phyloP scores from a whole-genome alignment of 257 asterid species.

The Solanum bulbocastanum region DNA sequence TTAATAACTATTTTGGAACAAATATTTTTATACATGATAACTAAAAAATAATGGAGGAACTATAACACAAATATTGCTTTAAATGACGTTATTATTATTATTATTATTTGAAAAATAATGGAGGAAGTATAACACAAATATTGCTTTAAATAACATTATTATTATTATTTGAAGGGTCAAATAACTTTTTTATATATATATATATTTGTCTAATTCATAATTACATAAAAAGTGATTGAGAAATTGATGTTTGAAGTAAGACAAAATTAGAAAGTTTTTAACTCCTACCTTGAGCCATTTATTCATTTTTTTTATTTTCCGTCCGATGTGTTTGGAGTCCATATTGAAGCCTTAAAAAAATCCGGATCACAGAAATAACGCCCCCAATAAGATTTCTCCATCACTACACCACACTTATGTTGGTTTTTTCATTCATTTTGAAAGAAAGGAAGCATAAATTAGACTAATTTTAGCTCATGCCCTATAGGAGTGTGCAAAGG shows the following conservation, averaged over 20 bases:
- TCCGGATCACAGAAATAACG: rapidly evolving
- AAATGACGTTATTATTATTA: neutral
- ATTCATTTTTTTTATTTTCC: no score
- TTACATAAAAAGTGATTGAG: neutral
- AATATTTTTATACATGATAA: neutral
- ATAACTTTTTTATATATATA: neutral
- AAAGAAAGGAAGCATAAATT: no score
- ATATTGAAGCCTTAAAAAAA: no score
- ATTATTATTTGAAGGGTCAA: neutral
- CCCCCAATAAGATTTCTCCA: neutral
- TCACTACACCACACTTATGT: neutral
- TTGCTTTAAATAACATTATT: neutral
- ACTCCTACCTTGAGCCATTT: neutral
- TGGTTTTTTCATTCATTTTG: neutral
- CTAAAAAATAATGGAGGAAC: neutral
- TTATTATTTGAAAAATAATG: neutral
- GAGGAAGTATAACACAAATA: neutral
- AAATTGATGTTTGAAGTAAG: neutral
- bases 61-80: no score
- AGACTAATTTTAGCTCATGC: neutral
- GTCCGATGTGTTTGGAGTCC: rapidly evolving
- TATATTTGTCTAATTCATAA: neutral
- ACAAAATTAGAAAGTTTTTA: neutral
- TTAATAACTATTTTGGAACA: neutral
- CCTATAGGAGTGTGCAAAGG: neutral